Evolutionary conservation across 1,284 basidiomycete genomes (phyloP).

Genomic region (Neolentinus lepideus): DNA sequence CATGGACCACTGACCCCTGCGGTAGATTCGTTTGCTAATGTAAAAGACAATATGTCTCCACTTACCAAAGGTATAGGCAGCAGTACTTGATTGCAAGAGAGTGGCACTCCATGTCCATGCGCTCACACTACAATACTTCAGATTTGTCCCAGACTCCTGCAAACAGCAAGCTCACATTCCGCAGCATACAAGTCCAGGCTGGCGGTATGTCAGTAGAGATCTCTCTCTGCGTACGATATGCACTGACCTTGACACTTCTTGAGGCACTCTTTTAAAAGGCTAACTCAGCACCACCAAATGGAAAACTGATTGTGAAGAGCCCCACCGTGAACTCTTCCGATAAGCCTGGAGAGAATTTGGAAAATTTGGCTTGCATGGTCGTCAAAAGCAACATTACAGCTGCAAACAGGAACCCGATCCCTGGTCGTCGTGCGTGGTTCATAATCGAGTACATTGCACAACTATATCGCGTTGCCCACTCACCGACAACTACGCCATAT

Average conservation of each 20-base stretch:
- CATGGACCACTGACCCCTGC: slow-evolving; percentile 40
- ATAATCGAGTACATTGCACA: not conserved
- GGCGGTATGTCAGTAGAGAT: slow-evolving; percentile 15
- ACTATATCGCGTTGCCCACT: slow-evolving; percentile 3
- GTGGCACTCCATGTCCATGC: slow-evolving; percentile 58
- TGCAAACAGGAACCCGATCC: slow-evolving; percentile 45
- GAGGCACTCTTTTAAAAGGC: slow-evolving; percentile 29
- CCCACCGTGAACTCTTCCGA: slow-evolving; percentile 51
- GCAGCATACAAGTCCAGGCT: slow-evolving; percentile 62
- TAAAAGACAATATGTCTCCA: slow-evolving; percentile 2
- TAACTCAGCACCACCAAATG: not conserved
- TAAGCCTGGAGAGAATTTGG: slow-evolving; percentile 35
- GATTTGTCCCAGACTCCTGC: not conserved
- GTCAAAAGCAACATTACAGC: slow-evolving; percentile 38
- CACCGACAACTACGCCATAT: slow-evolving; percentile 43
- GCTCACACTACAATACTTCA: slow-evolving; percentile 36
- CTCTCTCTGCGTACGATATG: not conserved
- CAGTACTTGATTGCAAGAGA: slow-evolving; percentile 48
- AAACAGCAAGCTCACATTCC: slow-evolving; percentile 32
- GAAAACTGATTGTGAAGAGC: not conserved
- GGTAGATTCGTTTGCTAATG: not conserved
- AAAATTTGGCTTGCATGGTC: slow-evolving; percentile 38
- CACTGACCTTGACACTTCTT: slow-evolving; percentile 35
- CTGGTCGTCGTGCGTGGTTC: slow-evolving; percentile 15
- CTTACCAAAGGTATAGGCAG: slow-evolving; percentile 43